These are phyloP conservation scores for Coemansia sp. DNA, from an alignment of 192 early-diverging fungal species.

Conservation along the genomic window DNA sequence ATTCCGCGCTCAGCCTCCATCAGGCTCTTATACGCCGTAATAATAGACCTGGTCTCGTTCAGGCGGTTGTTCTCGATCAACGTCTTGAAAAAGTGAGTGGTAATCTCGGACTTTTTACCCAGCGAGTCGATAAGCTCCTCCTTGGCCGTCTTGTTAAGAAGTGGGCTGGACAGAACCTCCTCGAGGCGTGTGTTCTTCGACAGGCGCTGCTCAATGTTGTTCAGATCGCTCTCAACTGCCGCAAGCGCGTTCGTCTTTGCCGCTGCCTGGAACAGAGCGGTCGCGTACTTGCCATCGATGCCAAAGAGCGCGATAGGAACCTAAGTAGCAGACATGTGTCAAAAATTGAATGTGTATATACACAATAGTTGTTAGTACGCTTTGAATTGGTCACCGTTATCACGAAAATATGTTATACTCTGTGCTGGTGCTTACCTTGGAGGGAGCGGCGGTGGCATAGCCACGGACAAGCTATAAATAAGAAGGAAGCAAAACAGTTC, in stretches of 20 bases:
- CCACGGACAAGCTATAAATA: conserved; percentile 60
- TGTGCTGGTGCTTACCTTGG: conserved; percentile 51
- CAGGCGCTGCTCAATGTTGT: conserved; percentile 65
- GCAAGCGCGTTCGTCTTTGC: conserved; percentile 78
- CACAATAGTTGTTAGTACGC: background rate
- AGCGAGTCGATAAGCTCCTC: conserved; percentile 68
- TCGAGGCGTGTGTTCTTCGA: conserved; percentile 73
- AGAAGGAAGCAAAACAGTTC: background rate
- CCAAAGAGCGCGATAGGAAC: conserved; percentile 85
- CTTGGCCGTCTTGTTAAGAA: conserved; percentile 80
- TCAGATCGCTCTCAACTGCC: conserved; percentile 84
- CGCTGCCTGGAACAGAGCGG: conserved; percentile 94
- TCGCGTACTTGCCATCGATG: conserved; percentile 97
- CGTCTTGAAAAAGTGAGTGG: conserved; percentile 88
- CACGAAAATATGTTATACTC: background rate
- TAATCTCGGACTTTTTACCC: conserved; percentile 75
- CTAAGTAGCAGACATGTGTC: conserved; percentile 43
- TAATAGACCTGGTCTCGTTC: conserved; percentile 80
- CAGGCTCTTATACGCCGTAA: conserved; percentile 76
- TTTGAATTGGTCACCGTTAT: background rate
- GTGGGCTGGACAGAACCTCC: conserved; percentile 83
- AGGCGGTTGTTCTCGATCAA: conserved; percentile 96
- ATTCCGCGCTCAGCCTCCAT: conserved; percentile 91
- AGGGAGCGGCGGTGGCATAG: conserved; percentile 59
- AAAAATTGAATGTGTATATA: background rate